Evolutionary conservation across 176 grass and related monocot species (phyloP).

Genomic region (Elymus sibiricus): DNA sequence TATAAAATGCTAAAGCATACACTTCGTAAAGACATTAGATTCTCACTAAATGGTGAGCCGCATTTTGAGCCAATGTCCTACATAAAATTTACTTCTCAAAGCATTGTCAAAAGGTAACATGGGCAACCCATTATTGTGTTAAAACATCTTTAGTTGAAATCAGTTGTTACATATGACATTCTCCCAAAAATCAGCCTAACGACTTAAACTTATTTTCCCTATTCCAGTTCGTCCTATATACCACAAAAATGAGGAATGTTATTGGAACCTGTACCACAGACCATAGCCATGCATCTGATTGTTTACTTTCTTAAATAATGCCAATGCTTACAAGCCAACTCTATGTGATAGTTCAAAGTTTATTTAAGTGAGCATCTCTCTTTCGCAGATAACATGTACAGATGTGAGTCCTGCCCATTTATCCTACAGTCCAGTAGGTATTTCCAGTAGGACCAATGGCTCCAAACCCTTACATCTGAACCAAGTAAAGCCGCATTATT

Average conservation of each 20-base stretch:
- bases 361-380: neutral
- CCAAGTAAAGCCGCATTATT: neutral
- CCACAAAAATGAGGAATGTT: neutral
- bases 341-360: neutral
- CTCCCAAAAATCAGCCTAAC: neutral
- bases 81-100: neutral
- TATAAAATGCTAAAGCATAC: neutral
- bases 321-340: neutral
- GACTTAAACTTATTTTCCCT: neutral
- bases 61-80: neutral
- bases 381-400: neutral
- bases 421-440: neutral
- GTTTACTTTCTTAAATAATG: neutral
- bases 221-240: neutral
- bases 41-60: neutral
- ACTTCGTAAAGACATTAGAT: neutral
- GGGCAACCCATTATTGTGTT: neutral
- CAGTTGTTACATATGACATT: neutral
- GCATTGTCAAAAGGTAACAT: neutral
- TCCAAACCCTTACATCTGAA: neutral
- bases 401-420: neutral
- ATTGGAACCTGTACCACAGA: neutral
- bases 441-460: neutral
- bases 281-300: neutral
- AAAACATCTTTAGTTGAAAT: neutral